phyloP scores from a whole-genome alignment of 2,329 filamentous ascomycete species.

The Ustulina deusta region DNA sequence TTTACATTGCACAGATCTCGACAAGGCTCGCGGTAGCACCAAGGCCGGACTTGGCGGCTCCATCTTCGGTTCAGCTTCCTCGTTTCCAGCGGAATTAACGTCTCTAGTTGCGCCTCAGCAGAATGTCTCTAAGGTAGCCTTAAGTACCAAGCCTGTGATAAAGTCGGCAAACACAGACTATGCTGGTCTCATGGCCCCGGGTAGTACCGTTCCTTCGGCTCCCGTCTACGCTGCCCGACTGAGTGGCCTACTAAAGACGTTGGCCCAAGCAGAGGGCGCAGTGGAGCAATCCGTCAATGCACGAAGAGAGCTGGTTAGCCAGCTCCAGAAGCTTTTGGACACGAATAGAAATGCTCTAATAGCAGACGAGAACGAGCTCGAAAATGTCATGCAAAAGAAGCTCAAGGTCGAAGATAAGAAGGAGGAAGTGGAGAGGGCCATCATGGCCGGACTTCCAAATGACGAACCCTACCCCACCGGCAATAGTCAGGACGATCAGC shows the following conservation, averaged over 20 bases:
- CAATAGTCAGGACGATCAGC: conserved; percentile 59
- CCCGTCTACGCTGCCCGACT: conserved; percentile 93
- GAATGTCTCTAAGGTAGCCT: conserved; percentile 77
- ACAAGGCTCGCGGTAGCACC: conserved; percentile 67
- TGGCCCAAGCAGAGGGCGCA: conserved; percentile 88
- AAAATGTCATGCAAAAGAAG: conserved; percentile 74
- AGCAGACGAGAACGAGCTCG: conserved; percentile 75
- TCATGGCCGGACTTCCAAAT: conserved; percentile 83
- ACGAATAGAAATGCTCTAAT: conserved; percentile 76
- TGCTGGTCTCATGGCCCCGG: conserved; percentile 81
- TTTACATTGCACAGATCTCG: conserved; percentile 63
- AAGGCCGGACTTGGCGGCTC: conserved; percentile 69
- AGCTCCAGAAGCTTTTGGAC: conserved; percentile 84
- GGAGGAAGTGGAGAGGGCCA: conserved; percentile 88
- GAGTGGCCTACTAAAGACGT: conserved; percentile 86
- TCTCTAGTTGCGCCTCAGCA: conserved; percentile 81
- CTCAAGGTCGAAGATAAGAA: conserved; percentile 83
- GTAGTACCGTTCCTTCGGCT: conserved; percentile 76
- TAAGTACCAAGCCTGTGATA: conserved; percentile 74
- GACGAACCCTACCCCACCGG: conserved; percentile 64
- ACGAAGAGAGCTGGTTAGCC: conserved; percentile 79
- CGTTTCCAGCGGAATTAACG: conserved; percentile 80
- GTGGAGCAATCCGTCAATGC: conserved; percentile 92
- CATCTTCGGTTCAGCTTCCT: conserved; percentile 71
- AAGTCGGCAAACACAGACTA: conserved; percentile 84